Base-by-base conservation (phyloP, 306 rosid genomes). In the Cicer bijugum region DNA sequence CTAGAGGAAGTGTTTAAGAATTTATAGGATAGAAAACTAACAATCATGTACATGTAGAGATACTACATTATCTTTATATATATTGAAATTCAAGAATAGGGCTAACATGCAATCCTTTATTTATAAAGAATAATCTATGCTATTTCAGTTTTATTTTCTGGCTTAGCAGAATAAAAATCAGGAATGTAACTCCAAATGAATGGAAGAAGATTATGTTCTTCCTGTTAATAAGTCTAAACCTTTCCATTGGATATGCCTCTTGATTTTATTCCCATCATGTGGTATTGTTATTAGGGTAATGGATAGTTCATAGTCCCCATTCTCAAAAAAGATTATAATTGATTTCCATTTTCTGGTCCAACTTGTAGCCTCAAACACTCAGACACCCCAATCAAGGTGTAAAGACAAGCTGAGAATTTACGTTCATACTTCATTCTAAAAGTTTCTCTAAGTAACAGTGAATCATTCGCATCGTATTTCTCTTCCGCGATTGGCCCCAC, bases 361-460 rank as follows among this genome's bases (percentile, higher is more conserved):
- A 72, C 75, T 53, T 77, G 84, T 17, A 84, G 77, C 71, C 80
- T 80, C 84, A 84, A 68, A 77, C 84, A 84, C 80, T 84, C 87
- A n/a, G 78, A 69, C 60, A 84, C 84, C 39, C 87, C 84, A 67
- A 2, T 7, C 12, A 80, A 68, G 71, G 87, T 80, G 69, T 84
- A 84, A 61, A 84, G 82, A 46, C 78, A 76, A 60, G 87, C 82
- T 9, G 87, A 84, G 77, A 80, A 67, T 74, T 77, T 80, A 0
- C 87, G 65, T 73, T 84, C 84, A 46, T 72, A 80, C 47, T 76
- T 80, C 84, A 80, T 76, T 58, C 82, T 76, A 4, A 80, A 58
- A 42, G 70, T 71, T 80, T 83, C 84, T 80, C 47, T 68, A 55
- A 69, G 57, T 3, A 84, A 46, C 0, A 17, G 68, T 72, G 78